Base-by-base conservation (phyloP, 2,329 filamentous ascomycete genomes). In the Dendryphion nanum region DNA sequence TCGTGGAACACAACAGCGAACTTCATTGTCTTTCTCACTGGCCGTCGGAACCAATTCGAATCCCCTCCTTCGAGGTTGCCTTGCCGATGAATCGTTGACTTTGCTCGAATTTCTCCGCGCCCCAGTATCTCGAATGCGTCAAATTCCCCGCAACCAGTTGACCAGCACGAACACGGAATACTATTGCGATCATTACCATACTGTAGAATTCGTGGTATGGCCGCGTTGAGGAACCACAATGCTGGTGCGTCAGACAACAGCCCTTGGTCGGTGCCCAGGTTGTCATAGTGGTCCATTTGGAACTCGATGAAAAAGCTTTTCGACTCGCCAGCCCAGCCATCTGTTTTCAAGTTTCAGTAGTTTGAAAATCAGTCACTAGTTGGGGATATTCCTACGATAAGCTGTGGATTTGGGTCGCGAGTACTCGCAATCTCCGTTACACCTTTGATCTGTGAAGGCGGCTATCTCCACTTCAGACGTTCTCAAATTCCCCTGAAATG, bases 221-320 rank as follows among this genome's bases (percentile, higher is more conserved):
- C 75, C 14, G 79, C 81, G 66, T 90, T 90, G 43, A 90, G 77
- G 34, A 83, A 70, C 86, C 86, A 90, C 63, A 84, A 76, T 29
- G 85, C 82, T 6, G 86, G 85, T 76, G 85, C 85, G 65, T 89
- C 80, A 29, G 61, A 70, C 55, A 81, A 77, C 18, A 57, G 43
- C 6, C 61, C 60, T 42, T 61, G 53, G 23, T 61, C 55, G 2
- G 29, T 48, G 30, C 53, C 53, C n/a, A 40, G 34, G 31, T 64
- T 66, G 29, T 59, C 47, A 33, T 61, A 53, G 41, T 64, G 59
- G 40, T 70, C 64, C 86, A 90, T 90, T 38, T 72, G 71, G 63
- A 89, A 86, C 52, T 87, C 77, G 51, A 86, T 76, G 46, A 89
- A 73, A 69, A 90, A 89, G 37, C 84, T 73, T 69, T 88, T 89